A percentile compares a stretch with the other conserved stretches of the same genome.
phyloP scores from a whole-genome alignment of 495 filamentous ascomycete species.

The Parachaetomium inaequale region DNA sequence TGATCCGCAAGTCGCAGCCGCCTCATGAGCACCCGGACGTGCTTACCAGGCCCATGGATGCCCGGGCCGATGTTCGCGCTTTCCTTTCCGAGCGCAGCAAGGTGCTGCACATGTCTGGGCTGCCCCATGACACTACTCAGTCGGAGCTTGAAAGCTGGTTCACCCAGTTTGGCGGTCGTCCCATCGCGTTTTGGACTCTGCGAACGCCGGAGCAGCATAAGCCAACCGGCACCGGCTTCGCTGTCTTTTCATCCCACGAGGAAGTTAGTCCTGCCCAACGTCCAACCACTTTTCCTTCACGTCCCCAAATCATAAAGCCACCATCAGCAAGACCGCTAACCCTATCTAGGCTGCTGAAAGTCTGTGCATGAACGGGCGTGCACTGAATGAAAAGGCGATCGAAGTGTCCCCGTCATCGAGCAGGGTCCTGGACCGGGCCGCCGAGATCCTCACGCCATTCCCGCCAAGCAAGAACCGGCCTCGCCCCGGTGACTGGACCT shows the following conservation, averaged over 20 bases:
- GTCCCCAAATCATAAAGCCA: background rate
- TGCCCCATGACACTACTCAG: constrained; percentile 97
- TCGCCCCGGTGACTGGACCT: constrained; percentile 96
- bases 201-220: constrained; percentile 98
- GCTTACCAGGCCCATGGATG: constrained; percentile 91
- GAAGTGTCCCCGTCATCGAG: constrained; percentile 96
- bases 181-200: constrained; percentile 99
- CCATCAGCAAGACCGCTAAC: constrained; percentile 4
- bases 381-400: constrained; percentile 96
- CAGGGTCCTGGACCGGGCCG: constrained; percentile 88
- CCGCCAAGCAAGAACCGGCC: constrained; percentile 97
- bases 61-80: constrained; percentile 91
- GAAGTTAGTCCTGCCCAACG: constrained; percentile 59
- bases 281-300: background rate
- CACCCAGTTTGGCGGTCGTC: constrained; percentile 94
- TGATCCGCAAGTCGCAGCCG: constrained; percentile 94
- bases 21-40: constrained; percentile 90
- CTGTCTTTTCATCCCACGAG: constrained; percentile 97
- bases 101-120: constrained; percentile 92
- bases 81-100: constrained; percentile 95
- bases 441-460: constrained; percentile 93
- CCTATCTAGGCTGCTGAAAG: constrained; percentile 77
- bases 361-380: constrained; percentile 97
- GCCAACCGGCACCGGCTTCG: constrained; percentile 94
- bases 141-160: constrained; percentile 99